These are phyloP conservation scores for Trichoderma atrobrunneum DNA, from an alignment of 2,329 filamentous ascomycete species.

Conservation along the genomic window DNA sequence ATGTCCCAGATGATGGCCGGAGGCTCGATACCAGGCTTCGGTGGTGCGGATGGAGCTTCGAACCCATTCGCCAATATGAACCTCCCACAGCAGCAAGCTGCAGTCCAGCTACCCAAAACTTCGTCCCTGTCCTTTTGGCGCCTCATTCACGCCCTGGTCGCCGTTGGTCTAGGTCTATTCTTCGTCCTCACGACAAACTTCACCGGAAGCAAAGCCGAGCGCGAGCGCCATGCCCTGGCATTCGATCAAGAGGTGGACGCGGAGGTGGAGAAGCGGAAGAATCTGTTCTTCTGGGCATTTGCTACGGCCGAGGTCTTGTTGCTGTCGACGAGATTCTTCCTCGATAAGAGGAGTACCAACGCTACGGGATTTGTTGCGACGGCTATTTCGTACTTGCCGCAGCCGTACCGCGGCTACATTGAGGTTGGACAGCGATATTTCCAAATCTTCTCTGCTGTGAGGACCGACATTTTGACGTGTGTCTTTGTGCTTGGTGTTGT, in stretches of 20 bases:
- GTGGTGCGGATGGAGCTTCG: constrained; percentile 32
- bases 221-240: constrained; percentile 43
- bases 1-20: constrained; percentile 66
- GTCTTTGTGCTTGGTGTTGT: constrained; percentile 70
- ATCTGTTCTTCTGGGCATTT: constrained; percentile 72
- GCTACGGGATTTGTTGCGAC: constrained; percentile 63
- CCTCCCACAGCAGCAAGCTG: constrained; percentile 36
- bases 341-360: constrained; percentile 60
- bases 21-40: constrained; percentile 26
- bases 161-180: constrained; percentile 67
- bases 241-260: constrained; percentile 27
- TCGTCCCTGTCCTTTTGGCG: constrained; percentile 60
- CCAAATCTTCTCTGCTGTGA: constrained; percentile 69
- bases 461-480: constrained; percentile 70
- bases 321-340: constrained; percentile 67
- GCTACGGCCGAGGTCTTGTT: constrained; percentile 72
- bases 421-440: constrained; percentile 62
- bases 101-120: constrained; percentile 33
- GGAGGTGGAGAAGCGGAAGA: constrained; percentile 33
- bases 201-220: constrained; percentile 61
- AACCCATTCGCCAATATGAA: constrained; percentile 38
- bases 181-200: constrained; percentile 67
- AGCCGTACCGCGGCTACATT: constrained; percentile 60
- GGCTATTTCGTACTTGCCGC: constrained; percentile 63
- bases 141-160: constrained; percentile 69